Percentiles rank a stretch among this genome's conserved stretches.
These are phyloP conservation scores for Trichoderma cornu-damae DNA, from an alignment of 2,329 filamentous ascomycete genomes.

Conservation along the genomic window DNA sequence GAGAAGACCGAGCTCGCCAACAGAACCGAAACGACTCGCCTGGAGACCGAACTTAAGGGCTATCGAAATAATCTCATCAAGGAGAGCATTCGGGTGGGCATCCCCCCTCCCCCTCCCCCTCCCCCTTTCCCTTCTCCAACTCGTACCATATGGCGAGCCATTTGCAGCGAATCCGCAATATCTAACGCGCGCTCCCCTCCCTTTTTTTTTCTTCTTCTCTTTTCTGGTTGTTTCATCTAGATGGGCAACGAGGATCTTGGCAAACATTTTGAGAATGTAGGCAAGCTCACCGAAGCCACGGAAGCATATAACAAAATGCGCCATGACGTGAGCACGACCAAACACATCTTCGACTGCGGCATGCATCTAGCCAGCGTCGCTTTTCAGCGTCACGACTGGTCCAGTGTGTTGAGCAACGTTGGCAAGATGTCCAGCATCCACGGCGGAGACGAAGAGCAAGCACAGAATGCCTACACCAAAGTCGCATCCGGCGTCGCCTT, in stretches of 20 bases:
- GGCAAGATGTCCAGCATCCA: constrained; percentile 58
- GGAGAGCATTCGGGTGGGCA: constrained; percentile 78
- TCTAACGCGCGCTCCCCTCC: too few relatives aligned
- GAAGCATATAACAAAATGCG: constrained; percentile 84
- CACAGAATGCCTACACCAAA: constrained; percentile 45
- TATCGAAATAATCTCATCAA: constrained; percentile 98
- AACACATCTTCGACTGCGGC: constrained; percentile 78
- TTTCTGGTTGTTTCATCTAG: constrained; percentile 44
- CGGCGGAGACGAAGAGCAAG: constrained; percentile 43
- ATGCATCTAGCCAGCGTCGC: constrained; percentile 72
- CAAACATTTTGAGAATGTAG: constrained; percentile 72
- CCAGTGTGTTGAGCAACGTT: constrained; percentile 54
- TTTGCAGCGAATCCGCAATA: background rate
- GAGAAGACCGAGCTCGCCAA: constrained; percentile 61
- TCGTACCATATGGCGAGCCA: background rate
- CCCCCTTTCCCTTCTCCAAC: too few relatives aligned
- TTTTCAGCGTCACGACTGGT: constrained; percentile 74
- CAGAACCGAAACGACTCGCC: constrained; percentile 62
- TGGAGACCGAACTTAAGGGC: constrained; percentile 79
- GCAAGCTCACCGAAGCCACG: constrained; percentile 65
- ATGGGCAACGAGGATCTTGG: constrained; percentile 95
- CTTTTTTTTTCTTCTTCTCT: too few relatives aligned
- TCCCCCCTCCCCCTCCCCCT: too few relatives aligned
- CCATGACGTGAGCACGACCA: constrained; percentile 76
- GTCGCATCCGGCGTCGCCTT: constrained; percentile 48